phyloP scores from a whole-genome alignment of 2,329 filamentous ascomycete species.

The Trichoderma atroviride region DNA sequence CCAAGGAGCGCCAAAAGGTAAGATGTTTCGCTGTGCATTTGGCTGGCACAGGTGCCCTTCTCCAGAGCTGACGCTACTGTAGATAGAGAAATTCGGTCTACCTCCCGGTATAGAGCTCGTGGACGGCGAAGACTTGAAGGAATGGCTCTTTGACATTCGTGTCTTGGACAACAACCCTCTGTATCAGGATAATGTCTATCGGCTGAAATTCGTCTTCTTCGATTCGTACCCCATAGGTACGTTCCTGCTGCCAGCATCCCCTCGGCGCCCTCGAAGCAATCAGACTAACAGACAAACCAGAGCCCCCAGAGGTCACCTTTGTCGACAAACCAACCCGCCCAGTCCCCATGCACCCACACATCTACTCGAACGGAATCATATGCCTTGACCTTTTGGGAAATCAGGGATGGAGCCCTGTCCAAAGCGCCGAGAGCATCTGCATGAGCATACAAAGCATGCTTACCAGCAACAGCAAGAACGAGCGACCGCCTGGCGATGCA shows the following conservation, averaged over 20 bases:
- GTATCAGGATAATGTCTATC: slow-evolving; percentile 77
- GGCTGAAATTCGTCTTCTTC: slow-evolving; percentile 85
- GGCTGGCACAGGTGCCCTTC: neutral
- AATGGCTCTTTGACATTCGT: slow-evolving; percentile 90
- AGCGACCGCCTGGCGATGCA: slow-evolving; percentile 85
- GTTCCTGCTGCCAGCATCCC: neutral
- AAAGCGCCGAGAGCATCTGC: slow-evolving; percentile 95
- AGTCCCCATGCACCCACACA: slow-evolving; percentile 94
- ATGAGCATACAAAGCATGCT: slow-evolving; percentile 99
- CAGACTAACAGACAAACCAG: slow-evolving; percentile 40
- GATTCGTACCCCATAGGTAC: slow-evolving; percentile 86
- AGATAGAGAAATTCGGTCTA: slow-evolving; percentile 59
- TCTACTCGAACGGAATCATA: slow-evolving; percentile 98
- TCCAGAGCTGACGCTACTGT: slow-evolving; percentile 30
- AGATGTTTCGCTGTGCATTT: neutral
- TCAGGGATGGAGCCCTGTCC: slow-evolving; percentile 93
- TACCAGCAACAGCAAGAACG: slow-evolving; percentile 89
- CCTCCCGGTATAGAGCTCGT: slow-evolving; percentile 77
- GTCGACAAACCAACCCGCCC: slow-evolving; percentile 63
- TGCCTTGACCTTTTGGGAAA: slow-evolving; percentile 89
- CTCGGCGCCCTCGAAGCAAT: neutral
- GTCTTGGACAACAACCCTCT: slow-evolving; percentile 90
- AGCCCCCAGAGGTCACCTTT: slow-evolving; percentile 94
- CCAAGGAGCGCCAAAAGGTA: slow-evolving; percentile 39
- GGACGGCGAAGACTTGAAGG: slow-evolving; percentile 70